phyloP scores from a whole-genome alignment of 2,329 filamentous ascomycete species.

The Leptodontidium sp. region DNA sequence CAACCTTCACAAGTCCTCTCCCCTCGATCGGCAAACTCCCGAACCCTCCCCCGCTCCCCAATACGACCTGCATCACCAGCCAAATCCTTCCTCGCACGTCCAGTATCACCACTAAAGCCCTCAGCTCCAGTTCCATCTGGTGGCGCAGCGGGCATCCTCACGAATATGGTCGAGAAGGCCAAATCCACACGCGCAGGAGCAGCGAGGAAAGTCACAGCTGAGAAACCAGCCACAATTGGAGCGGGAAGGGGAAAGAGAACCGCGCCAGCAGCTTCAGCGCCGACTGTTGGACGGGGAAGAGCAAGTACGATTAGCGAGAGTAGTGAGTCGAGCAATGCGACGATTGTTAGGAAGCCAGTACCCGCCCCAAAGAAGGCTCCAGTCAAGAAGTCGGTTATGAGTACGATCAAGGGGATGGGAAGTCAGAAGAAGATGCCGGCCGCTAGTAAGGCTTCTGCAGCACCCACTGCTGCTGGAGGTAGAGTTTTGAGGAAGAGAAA shows the following conservation, averaged over 20 bases:
- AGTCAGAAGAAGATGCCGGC: slow-evolving; percentile 61
- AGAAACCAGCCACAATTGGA: slow-evolving; percentile 30
- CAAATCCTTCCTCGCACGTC: slow-evolving; percentile 65
- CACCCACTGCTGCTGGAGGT: slow-evolving; percentile 38
- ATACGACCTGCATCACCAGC: slow-evolving; percentile 54
- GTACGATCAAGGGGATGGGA: slow-evolving; percentile 60
- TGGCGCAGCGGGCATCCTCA: slow-evolving; percentile 56
- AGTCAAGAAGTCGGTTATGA: slow-evolving; percentile 61
- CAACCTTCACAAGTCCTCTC: slow-evolving; percentile 73
- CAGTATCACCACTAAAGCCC: slow-evolving; percentile 69
- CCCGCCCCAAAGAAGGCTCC: slow-evolving; percentile 51
- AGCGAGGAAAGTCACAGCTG: slow-evolving; percentile 47
- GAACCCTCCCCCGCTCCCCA: slow-evolving; percentile 49
- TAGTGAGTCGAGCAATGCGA: slow-evolving; percentile 67
- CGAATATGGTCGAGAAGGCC: slow-evolving; percentile 67
- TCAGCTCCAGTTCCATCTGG: slow-evolving; percentile 43
- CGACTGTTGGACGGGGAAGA: slow-evolving; percentile 59
- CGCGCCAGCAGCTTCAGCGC: slow-evolving; percentile 49
- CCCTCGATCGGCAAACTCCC: slow-evolving; percentile 82
- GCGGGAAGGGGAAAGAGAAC: slow-evolving; percentile 42
- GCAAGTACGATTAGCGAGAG: slow-evolving; percentile 68
- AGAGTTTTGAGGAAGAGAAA: slow-evolving; percentile 47
- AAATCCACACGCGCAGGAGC: slow-evolving; percentile 61
- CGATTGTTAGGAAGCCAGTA: slow-evolving; percentile 66
- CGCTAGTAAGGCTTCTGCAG: slow-evolving; percentile 40